Percentiles rank a stretch among this genome's conserved stretches.
Evolutionary conservation across 768 basidiomycete genomes (phyloP).

Genomic region (Mycena leptocephala): DNA sequence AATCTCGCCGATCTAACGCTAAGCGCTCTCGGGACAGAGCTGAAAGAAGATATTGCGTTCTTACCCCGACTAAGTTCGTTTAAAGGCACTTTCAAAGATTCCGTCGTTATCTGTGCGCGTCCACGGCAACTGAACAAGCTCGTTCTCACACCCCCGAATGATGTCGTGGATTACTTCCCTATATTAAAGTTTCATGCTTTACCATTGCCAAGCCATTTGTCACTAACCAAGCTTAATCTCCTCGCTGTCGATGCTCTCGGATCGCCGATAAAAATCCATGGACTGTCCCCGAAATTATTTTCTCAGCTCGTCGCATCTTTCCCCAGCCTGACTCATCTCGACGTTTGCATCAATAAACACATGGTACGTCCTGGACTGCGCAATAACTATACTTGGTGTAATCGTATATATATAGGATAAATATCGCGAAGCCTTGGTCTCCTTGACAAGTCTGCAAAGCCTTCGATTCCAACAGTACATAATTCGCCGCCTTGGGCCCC

Average conservation of each 20-base stretch:
- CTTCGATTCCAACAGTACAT: neutral
- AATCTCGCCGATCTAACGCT: neutral
- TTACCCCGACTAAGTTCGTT: slow-evolving; percentile 6
- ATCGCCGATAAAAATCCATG: neutral
- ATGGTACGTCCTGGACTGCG: neutral
- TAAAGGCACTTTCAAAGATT: neutral
- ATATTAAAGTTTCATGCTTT: neutral
- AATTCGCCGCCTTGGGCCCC: neutral
- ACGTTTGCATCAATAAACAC: neutral
- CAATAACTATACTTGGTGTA: neutral
- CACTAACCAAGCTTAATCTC: neutral
- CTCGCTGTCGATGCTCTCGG: neutral
- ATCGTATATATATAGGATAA: neutral
- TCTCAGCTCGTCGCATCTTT: neutral
- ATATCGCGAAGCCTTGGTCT: neutral
- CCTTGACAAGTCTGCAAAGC: neutral
- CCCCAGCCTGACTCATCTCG: slow-evolving; percentile 3
- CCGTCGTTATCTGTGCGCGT: neutral
- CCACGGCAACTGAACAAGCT: neutral
- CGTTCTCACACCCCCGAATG: too few relatives aligned
- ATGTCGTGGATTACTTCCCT: neutral
- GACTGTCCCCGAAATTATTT: neutral
- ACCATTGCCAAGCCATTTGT: neutral
- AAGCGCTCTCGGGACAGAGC: neutral
- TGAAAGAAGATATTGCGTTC: neutral